phyloP scores from a whole-genome alignment of 208 protist species.

The Tritrichomonas musculus region DNA sequence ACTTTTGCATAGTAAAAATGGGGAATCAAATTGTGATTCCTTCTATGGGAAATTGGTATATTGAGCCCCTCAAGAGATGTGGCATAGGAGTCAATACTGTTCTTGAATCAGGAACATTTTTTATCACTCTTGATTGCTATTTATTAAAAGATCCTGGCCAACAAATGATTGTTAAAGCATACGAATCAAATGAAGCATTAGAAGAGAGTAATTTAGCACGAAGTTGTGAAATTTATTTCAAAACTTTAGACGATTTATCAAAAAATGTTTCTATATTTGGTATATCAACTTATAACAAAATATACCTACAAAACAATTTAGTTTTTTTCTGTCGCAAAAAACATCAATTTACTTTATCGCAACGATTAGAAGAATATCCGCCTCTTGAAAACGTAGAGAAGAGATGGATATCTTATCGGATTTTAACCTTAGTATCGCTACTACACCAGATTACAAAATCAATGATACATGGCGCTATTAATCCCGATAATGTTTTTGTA shows the following conservation, averaged over 20 bases:
- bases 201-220: neutral
- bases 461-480: neutral
- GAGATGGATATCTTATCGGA: neutral
- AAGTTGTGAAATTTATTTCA: neutral
- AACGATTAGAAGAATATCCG: constrained; percentile 12
- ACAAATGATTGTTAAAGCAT: constrained; percentile 1
- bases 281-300: neutral
- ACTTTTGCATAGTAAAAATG: no score
- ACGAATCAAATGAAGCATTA: neutral
- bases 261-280: no score
- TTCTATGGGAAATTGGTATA: constrained; percentile 9
- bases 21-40: constrained; percentile 32
- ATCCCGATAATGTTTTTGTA: neutral
- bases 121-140: neutral
- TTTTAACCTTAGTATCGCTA: neutral
- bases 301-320: neutral
- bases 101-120: constrained; percentile 11
- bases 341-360: neutral
- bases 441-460: neutral
- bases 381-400: neutral
- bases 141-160: no score
- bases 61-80: neutral
- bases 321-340: neutral
- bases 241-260: neutral
- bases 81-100: neutral